These are phyloP conservation scores for Brassica juncea DNA, from an alignment of 345 rosid species.

Conservation along the genomic window DNA sequence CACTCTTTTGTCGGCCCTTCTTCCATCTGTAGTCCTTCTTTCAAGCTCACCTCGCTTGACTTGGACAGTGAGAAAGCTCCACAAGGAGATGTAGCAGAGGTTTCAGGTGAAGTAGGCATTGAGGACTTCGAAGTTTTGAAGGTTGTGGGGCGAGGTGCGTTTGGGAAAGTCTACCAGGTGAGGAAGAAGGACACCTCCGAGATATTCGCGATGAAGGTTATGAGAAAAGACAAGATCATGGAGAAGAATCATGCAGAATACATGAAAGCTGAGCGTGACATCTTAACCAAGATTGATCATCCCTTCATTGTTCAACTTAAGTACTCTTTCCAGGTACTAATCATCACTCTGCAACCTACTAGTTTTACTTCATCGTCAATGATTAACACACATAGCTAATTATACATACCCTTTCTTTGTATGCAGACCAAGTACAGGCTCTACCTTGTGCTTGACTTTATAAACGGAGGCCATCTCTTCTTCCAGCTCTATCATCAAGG, in stretches of 20 bases:
- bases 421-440: slow-evolving; percentile 88
- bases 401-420: slow-evolving; percentile 6
- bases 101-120: slow-evolving; percentile 53
- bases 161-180: slow-evolving; percentile 92
- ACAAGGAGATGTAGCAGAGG: slow-evolving; percentile 22
- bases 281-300: slow-evolving; percentile 76
- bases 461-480: slow-evolving; percentile 95
- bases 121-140: slow-evolving; percentile 88
- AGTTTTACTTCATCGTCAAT: background rate
- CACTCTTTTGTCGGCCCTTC: slow-evolving; percentile 93
- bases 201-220: slow-evolving; percentile 95
- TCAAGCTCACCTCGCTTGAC: slow-evolving; percentile 39
- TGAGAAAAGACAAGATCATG: slow-evolving; percentile 91
- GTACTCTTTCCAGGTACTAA: slow-evolving; percentile 81
- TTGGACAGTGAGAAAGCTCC: slow-evolving; percentile 27
- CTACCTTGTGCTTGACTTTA: slow-evolving; percentile 86
- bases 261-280: slow-evolving; percentile 97
- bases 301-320: slow-evolving; percentile 91
- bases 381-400: background rate
- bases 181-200: slow-evolving; percentile 80
- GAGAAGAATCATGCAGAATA: slow-evolving; percentile 92
- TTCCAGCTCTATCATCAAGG: slow-evolving; percentile 97
- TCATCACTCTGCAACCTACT: background rate
- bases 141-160: slow-evolving; percentile 94
- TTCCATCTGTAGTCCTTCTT: slow-evolving; percentile 54